Percentiles rank a stretch among this genome's conserved stretches.
Conservation (phyloP, 768 basidiomycete species). For the Austroboletus eburneus region DNA sequence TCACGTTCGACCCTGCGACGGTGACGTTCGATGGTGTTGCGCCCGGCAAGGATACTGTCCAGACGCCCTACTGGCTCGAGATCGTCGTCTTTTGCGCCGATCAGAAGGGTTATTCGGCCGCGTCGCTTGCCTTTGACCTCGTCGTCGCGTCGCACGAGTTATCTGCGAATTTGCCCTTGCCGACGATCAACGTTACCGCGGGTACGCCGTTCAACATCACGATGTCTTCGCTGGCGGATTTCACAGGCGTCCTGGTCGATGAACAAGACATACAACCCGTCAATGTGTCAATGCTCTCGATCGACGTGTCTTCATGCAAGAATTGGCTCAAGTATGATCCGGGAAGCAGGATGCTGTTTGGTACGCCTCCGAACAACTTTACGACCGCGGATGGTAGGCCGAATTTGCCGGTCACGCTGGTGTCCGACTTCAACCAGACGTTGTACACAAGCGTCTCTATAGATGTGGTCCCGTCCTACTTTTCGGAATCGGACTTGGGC, state of each 20-base stretch:
- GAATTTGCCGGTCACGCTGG: constrained; percentile 57
- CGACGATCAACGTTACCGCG: constrained; percentile 69
- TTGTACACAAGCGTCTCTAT: constrained; percentile 61
- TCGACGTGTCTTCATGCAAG: constrained; percentile 56
- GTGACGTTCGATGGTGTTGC: constrained; percentile 78
- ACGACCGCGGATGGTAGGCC: constrained; percentile 32
- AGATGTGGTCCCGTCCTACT: constrained; percentile 69
- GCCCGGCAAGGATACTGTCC: constrained; percentile 43
- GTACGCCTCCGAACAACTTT: constrained; percentile 51
- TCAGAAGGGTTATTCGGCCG: constrained; percentile 64
- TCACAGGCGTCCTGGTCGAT: constrained; percentile 61
- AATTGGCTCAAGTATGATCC: constrained; percentile 62
- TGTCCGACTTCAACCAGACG: constrained; percentile 63
- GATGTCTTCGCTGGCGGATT: constrained; percentile 53
- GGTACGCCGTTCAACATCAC: constrained; percentile 49
- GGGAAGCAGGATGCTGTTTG: constrained; percentile 53
- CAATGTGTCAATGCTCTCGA: constrained; percentile 51
- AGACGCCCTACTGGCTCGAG: constrained; percentile 41
- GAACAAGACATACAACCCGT: constrained; percentile 50
- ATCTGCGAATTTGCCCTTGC: constrained; percentile 44
- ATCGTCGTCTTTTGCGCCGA: constrained; percentile 70
- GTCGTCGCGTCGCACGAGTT: constrained; percentile 69
- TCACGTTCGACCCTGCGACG: constrained; percentile 60
- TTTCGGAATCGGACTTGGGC: constrained; percentile 54
- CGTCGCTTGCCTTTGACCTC: constrained; percentile 56